phyloP scores from a whole-genome alignment of 2,329 filamentous ascomycete genomes.

The Phoma sp. region DNA sequence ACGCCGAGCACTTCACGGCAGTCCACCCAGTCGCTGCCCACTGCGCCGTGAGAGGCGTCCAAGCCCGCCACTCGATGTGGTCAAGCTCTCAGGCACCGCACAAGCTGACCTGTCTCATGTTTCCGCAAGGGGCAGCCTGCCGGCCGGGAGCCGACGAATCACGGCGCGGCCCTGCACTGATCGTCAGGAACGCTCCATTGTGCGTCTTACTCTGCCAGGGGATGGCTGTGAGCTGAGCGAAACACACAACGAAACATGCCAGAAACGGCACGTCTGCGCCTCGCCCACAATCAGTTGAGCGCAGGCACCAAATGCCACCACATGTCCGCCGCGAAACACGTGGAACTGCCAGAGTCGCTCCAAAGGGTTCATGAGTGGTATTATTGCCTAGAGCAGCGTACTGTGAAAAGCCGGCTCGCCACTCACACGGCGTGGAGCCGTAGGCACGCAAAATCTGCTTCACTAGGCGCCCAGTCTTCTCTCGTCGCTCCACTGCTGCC shows the following conservation, averaged over 20 bases:
- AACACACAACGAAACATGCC: constrained; percentile 30
- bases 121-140: constrained; percentile 32
- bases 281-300: constrained; percentile 17
- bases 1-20: neutral
- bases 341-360: constrained; percentile 20
- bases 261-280: constrained; percentile 25
- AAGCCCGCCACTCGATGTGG: constrained; percentile 28
- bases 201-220: constrained; percentile 25
- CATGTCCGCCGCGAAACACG: constrained; percentile 18
- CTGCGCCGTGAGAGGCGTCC: constrained; percentile 14
- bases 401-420: constrained; percentile 9
- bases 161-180: constrained; percentile 29
- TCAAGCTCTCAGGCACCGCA: constrained; percentile 18
- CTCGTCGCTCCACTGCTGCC: constrained; percentile 25
- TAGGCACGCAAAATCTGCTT: constrained; percentile 25
- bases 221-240: constrained; percentile 26
- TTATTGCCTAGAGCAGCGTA: constrained; percentile 4
- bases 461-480: constrained; percentile 21
- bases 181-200: constrained; percentile 39
- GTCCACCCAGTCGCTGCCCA: constrained; percentile 3
- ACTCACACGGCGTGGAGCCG: constrained; percentile 17
- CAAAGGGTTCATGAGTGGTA: neutral
- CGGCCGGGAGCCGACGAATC: constrained; percentile 32
- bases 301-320: constrained; percentile 6
- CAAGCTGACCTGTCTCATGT: constrained; percentile 38